Base-by-base conservation (phyloP, 2,329 filamentous ascomycete species). In the Eutypa lata region DNA sequence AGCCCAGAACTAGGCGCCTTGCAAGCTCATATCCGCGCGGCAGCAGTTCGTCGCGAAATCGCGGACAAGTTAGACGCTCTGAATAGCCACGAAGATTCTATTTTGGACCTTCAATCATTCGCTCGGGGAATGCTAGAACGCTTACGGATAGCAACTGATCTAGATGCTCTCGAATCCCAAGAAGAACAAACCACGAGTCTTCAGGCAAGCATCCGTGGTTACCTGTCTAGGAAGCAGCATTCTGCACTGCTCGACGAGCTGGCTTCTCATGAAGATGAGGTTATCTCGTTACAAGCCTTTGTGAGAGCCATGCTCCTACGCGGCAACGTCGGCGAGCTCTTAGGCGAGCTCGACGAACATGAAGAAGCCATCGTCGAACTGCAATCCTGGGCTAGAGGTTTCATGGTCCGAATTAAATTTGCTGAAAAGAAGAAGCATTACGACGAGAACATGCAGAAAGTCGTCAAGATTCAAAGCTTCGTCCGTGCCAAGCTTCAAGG, bases 381-480 rank as follows among this genome's bases (percentile, higher is more conserved):
- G 22, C 92, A 97, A 69, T 80, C 91, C 5, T 79, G 83, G 6
- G 83, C 88, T 7, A 84, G 87, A 61, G 93, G 85, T 3, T 86
- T 84, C 62, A 70, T 95, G 2, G 82, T 97, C 31, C 83, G 93
- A 33, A 79, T 77, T 14, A 80, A 79, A 18, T 97, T 96, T 63
- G 84, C 82, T 49, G 90, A 95, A 70, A 96, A 96, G 79, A 86
- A 88, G 67, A 86, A 85, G 21, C 93, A 89, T 74, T 99, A 92
- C 77, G 87, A 89, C 61, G 88, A 96, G 72, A 99, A 99, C 66
- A 99, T 99, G 94, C 86, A 96, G 65, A 97, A 95, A 72, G 94
- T 99, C 24, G 87, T 99, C 78, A 99, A 99, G 73, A 91, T 97
- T 53, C 95, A 99, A 69, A 99, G 94, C 68, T 96, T 97, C 61